Percentiles rank a stretch among this genome's conserved stretches.
Conservation (phyloP, 2,329 filamentous ascomycete genomes). For the Colletotrichum scovillei region DNA sequence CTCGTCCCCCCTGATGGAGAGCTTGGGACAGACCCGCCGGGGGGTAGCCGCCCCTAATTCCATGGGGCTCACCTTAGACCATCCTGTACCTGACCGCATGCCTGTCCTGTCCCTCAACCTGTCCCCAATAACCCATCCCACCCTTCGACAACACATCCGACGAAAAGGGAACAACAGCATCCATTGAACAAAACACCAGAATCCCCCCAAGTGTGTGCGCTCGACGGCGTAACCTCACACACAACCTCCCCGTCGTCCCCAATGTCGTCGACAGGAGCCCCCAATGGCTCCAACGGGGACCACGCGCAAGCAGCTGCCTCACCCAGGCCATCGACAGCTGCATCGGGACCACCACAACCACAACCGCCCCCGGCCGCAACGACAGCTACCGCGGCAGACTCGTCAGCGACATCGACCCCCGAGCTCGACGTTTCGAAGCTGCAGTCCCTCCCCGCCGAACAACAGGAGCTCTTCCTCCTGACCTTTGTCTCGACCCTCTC, state of each 20-base stretch:
- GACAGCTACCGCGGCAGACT: slow-evolving; percentile 47
- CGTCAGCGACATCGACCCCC: slow-evolving; percentile 65
- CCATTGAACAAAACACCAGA: slow-evolving; percentile 4
- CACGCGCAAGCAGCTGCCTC: slow-evolving; percentile 35
- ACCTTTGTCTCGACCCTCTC: slow-evolving; percentile 87
- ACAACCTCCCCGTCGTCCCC: neutral
- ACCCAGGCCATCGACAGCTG: slow-evolving; percentile 36
- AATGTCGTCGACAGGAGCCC: slow-evolving; percentile 53
- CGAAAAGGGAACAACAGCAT: slow-evolving; percentile 5
- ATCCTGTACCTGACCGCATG: slow-evolving; percentile 27
- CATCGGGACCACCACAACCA: slow-evolving; percentile 36
- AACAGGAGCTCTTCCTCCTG: slow-evolving; percentile 94
- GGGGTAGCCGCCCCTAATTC: slow-evolving; percentile 24
- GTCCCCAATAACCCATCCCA: slow-evolving; percentile 22
- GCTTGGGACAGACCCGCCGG: slow-evolving; percentile 1
- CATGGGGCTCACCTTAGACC: neutral
- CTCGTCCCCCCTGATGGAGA: neutral
- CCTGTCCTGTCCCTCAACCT: slow-evolving; percentile 19
- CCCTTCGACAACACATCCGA: slow-evolving; percentile 14
- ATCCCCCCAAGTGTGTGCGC: neutral
- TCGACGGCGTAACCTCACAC: slow-evolving; percentile 16
- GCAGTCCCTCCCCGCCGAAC: slow-evolving; percentile 88
- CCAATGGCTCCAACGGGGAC: slow-evolving; percentile 48
- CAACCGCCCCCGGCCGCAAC: slow-evolving; percentile 33
- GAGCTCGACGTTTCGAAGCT: slow-evolving; percentile 93